phyloP scores from a whole-genome alignment of 1,284 basidiomycete species.

The Violaceomyces palustris region DNA sequence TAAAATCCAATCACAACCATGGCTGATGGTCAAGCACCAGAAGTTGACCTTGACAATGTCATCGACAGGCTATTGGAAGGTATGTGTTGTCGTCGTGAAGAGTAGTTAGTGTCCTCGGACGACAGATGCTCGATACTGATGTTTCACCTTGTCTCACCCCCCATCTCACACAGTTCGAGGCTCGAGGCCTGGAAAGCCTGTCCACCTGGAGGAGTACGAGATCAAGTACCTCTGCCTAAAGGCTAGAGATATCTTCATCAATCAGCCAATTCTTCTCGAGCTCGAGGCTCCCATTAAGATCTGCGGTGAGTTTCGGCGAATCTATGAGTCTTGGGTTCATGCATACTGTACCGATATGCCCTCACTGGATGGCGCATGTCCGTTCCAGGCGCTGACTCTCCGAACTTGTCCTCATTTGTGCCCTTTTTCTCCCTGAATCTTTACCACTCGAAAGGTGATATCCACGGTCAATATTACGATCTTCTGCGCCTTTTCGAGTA shows the following conservation, averaged over 20 bases:
- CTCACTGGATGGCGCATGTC: too few species aligned
- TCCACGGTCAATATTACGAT: slow-evolving; percentile 93
- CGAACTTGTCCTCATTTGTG: too few species aligned
- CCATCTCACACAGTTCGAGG: slow-evolving; percentile 66
- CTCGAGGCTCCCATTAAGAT: slow-evolving; percentile 95
- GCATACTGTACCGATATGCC: too few species aligned
- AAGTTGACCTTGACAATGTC: slow-evolving; percentile 52
- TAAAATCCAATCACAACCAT: too few species aligned
- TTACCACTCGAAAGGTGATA: slow-evolving; percentile 69
- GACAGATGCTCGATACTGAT: neutral
- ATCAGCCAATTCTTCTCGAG: slow-evolving; percentile 88
- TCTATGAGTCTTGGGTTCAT: too few species aligned
- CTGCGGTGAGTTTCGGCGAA: slow-evolving; percentile 66
- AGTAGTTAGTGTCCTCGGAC: too few species aligned
- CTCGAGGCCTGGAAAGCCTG: slow-evolving; percentile 84
- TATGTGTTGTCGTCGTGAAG: neutral
- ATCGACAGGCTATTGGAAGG: slow-evolving; percentile 51
- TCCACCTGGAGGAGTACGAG: slow-evolving; percentile 89
- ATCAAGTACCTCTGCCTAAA: slow-evolving; percentile 93
- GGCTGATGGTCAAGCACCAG: slow-evolving; percentile 46
- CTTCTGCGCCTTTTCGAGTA: slow-evolving; percentile 88
- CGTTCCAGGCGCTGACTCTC: too few species aligned
- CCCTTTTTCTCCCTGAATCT: too few species aligned
- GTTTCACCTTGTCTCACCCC: neutral
- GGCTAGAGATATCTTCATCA: slow-evolving; percentile 91